phyloP scores from a whole-genome alignment of 257 asterid genomes.

The Schizonepeta tenuifolia region DNA sequence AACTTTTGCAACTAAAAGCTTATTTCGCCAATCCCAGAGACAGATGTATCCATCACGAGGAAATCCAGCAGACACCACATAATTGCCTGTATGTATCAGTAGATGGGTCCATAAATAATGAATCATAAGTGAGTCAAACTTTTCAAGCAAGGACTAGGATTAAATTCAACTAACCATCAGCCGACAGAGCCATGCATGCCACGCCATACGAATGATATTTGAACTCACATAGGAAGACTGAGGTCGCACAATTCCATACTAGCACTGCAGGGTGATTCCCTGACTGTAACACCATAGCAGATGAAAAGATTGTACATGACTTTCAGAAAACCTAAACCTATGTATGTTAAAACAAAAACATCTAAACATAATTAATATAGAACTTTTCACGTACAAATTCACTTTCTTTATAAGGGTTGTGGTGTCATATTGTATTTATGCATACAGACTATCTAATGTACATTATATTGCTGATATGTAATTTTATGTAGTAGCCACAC shows the following conservation, averaged over 20 bases:
- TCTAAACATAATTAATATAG: neutral
- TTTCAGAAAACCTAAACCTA: neutral
- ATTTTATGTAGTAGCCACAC: neutral
- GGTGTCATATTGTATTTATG: neutral
- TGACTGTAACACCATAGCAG: slow-evolving; percentile 46
- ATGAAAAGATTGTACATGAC: slow-evolving; percentile 3
- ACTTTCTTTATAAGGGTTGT: slow-evolving; percentile 9
- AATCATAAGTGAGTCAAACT: slow-evolving; percentile 25
- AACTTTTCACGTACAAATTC: neutral
- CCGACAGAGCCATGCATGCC: slow-evolving; percentile 67
- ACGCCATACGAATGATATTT: slow-evolving; percentile 68
- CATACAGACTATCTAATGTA: neutral
- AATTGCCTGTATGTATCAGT: slow-evolving; percentile 50
- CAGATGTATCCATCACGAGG: slow-evolving; percentile 69
- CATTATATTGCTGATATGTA: neutral
- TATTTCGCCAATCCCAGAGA: slow-evolving; percentile 67
- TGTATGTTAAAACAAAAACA: neutral
- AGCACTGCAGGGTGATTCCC: slow-evolving; percentile 66
- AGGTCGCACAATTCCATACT: slow-evolving; percentile 58
- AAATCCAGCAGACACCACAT: slow-evolving; percentile 65
- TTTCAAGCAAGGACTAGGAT: slow-evolving; percentile 15
- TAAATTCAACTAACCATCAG: slow-evolving; percentile 61
- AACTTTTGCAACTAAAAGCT: slow-evolving; percentile 51
- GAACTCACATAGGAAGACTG: slow-evolving; percentile 49
- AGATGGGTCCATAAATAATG: slow-evolving; percentile 3